Base-by-base conservation (phyloP, 2,329 filamentous ascomycete genomes). In the Scedosporium apiospermum region DNA sequence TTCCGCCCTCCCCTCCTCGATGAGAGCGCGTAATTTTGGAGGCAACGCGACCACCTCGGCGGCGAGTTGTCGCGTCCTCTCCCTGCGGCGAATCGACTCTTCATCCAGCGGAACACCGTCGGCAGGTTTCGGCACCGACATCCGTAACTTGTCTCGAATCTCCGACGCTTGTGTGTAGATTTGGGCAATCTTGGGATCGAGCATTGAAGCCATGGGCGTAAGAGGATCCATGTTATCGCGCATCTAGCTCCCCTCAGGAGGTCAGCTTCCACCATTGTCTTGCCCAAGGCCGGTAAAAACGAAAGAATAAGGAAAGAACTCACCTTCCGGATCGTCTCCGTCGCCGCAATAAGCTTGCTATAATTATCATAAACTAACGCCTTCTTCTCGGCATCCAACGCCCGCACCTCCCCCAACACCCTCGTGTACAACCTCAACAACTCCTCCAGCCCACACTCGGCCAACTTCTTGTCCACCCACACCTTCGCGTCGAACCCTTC, bases 361-460 rank as follows among this genome's bases (percentile, higher is more conserved):
- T 98, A 99, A 72, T 99, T 99, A 73, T 99, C 93, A 74, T 99
- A 99, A 4, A 99, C 95, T 65, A 99, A 77, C 1, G 93, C 93
- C 77, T 99, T 99, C 74, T 95, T 89, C 80, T 99, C 95, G 26
- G 93, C 93, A 70, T 98, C 95, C 18, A 99, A 80, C 2, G 91
- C 93, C 44, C 92, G 80, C 58, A 96, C 93, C 76, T 98, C 93
- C 67, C 86, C 83, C 67, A 93, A 75, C 9, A 93, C 80, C 23
- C 84, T 82, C 57, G 88, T 86, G 71, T 95, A 92, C 1, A 88
- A 79, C 61, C 80, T 80, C 69, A 95, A 71, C 61, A 95, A 77
- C 62, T 88, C 88, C 69, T 87, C 84, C 41, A 95, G 77, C 5
- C 82, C 81, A 69, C 84, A 83, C 61, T 79, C 80, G n/a, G 79